phyloP scores from a whole-genome alignment of 768 basidiomycete genomes.

The Leccinum longicurvipes region DNA sequence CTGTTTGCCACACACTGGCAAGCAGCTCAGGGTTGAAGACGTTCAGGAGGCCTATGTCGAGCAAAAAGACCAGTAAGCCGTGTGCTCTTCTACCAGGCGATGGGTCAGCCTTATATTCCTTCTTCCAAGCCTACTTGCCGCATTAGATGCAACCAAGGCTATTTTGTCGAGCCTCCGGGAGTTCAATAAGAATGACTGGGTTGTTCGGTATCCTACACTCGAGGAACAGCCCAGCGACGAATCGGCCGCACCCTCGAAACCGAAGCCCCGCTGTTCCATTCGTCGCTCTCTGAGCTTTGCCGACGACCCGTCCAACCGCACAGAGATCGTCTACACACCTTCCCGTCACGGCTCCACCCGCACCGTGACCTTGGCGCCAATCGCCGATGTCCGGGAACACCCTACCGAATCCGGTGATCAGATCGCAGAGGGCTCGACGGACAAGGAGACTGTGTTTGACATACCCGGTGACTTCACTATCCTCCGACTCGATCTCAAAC shows the following conservation, averaged over 20 bases:
- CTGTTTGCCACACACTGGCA: constrained; percentile 12
- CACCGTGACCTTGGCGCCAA: constrained; percentile 56
- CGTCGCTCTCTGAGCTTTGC: constrained; percentile 80
- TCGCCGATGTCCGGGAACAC: constrained; percentile 45
- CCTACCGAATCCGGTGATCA: constrained; percentile 12
- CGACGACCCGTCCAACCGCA: constrained; percentile 70
- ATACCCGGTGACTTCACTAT: constrained; percentile 72
- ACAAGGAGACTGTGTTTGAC: constrained; percentile 37
- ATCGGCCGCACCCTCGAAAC: constrained; percentile 28
- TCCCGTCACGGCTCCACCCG: constrained; percentile 48
- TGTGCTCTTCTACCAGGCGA: not conserved
- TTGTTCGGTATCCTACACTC: constrained; percentile 83
- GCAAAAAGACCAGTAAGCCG: constrained; percentile 68
- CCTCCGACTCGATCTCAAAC: constrained; percentile 88
- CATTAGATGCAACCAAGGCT: constrained; percentile 67
- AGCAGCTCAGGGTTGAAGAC: constrained; percentile 57
- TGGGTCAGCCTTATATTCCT: not conserved
- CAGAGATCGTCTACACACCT: constrained; percentile 60
- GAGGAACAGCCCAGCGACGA: constrained; percentile 39
- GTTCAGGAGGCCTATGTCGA: constrained; percentile 74
- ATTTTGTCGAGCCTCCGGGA: constrained; percentile 67
- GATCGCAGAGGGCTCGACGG: constrained; percentile 23
- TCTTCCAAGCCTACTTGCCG: constrained; percentile 50
- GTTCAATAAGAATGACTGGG: constrained; percentile 87
- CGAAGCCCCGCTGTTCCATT: constrained; percentile 37